Evolutionary conservation across 306 rosid genomes (phyloP), one percentile per base, ranked within the genome.

Genomic region (Argentina anserina): DNA sequence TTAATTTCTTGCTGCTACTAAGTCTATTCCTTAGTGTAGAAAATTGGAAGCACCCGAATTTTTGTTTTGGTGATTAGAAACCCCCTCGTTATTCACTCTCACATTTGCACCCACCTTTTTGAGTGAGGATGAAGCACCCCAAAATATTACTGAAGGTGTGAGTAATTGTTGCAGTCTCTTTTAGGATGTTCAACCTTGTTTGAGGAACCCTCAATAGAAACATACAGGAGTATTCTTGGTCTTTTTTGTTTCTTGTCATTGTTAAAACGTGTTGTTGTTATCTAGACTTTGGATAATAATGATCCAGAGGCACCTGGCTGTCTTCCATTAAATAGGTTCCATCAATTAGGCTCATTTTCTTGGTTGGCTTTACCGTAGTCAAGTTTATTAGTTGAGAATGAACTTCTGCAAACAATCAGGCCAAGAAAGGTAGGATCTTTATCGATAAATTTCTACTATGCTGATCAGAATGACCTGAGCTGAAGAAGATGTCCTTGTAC

Each of bases 301-400:
- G 77, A 53, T 71, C 73, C 52, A 71, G 34, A 67, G 43, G 64
- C 39, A 47, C 68, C n/a, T 75, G 75, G 85, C 75, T 78, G 84
- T 81, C 83, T 70, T 78, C 79, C 81, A 84, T 80, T 71, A 74
- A 74, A 50, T 46, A 49, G 40, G 50, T 80, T 75, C 62, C 42
- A 62, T 75, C 77, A 67, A 55, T 70, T 63, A 64, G 61, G 45
- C 25, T 29, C 9, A 3, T 11, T 41, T 46, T 52, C 50, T 72
- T 39, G 50, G 65, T 49, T 33, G 17, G 49, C 74, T 68, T 75
- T 64, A 25, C 31, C 68, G 33, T 29, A 23, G 31, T 25, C 23
- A 47, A 47, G 28, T 47, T 9, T 31, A 26, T 60, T 26, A 17
- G 42, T 17, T 31, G 37, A 65, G 56, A 34, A 20, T 14, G 5